phyloP scores from a whole-genome alignment of 805 yeast species.

The Nadsonia fulvescens region DNA sequence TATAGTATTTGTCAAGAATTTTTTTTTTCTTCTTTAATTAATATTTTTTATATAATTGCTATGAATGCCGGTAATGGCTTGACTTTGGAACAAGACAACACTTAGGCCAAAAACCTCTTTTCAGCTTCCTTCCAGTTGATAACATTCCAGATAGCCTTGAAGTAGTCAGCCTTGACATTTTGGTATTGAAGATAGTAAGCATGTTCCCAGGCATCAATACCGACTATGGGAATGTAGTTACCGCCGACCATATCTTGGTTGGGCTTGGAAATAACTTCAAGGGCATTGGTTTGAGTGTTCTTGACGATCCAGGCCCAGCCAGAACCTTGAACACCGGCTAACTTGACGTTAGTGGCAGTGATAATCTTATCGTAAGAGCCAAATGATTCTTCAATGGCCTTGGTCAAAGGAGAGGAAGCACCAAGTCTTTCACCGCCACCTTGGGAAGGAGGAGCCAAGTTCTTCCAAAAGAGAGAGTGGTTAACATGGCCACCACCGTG shows the following conservation, averaged over 20 bases:
- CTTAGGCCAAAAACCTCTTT: constrained; percentile 25
- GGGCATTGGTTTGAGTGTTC: constrained; percentile 48
- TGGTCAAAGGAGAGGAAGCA: constrained; percentile 35
- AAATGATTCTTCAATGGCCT: constrained; percentile 42
- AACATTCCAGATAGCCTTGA: constrained; percentile 87
- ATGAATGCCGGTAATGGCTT: too few relatives aligned
- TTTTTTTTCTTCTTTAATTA: too few relatives aligned
- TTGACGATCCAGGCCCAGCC: constrained; percentile 90
- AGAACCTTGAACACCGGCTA: constrained; percentile 85
- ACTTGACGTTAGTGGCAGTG: constrained; percentile 40
- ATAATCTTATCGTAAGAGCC: constrained; percentile 61
- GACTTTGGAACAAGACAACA: too few relatives aligned
- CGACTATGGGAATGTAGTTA: constrained; percentile 53
- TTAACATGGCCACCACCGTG: constrained; percentile 85
- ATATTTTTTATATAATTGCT: too few relatives aligned
- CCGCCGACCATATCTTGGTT: constrained; percentile 80
- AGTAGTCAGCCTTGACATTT: constrained; percentile 80
- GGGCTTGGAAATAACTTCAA: constrained; percentile 64
- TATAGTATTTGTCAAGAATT: too few relatives aligned
- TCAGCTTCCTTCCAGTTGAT: constrained; percentile 88
- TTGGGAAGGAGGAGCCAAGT: constrained; percentile 52
- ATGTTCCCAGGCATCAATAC: constrained; percentile 94
- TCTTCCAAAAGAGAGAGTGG: constrained; percentile 79
- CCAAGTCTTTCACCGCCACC: constrained; percentile 60
- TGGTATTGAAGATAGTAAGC: constrained; percentile 89